phyloP scores from a whole-genome alignment of 1,139 yeast species.

The Debaryomyces psychrophilus region DNA sequence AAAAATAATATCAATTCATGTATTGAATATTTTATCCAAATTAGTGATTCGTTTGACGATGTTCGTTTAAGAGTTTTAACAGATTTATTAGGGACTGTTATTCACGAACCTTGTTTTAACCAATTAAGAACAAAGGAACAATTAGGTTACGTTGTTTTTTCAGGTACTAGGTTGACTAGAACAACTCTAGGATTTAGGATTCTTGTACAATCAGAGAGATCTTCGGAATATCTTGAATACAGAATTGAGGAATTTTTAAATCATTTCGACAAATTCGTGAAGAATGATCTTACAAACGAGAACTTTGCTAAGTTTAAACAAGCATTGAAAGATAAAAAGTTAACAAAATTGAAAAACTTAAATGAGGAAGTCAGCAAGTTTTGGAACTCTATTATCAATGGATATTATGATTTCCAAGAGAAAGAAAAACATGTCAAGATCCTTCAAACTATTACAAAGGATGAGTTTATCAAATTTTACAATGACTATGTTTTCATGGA shows the following conservation, averaged over 20 bases:
- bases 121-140: conserved; percentile 92
- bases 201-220: conserved; percentile 83
- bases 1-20: conserved; percentile 79
- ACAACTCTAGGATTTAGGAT: conserved; percentile 78
- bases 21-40: conserved; percentile 74
- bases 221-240: conserved; percentile 71
- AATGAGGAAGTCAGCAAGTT: conserved; percentile 71
- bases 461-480: conserved; percentile 62
- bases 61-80: conserved; percentile 46
- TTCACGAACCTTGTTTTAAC: conserved; percentile 86
- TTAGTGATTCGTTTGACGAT: conserved; percentile 51
- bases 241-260: conserved; percentile 72
- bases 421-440: conserved; percentile 59
- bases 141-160: conserved; percentile 80
- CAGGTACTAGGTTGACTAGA: conserved; percentile 68
- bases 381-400: conserved; percentile 70
- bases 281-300: conserved; percentile 50
- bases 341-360: conserved; percentile 75
- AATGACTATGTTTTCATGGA: conserved; percentile 44
- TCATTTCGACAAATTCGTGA: conserved; percentile 39
- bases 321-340: conserved; percentile 66
- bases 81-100: conserved; percentile 69
- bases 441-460: conserved; percentile 55
- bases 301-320: conserved; percentile 71
- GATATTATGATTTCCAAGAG: conserved; percentile 73